Percentiles rank a stretch among this genome's conserved stretches.
Evolutionary conservation across 2,329 filamentous ascomycete species (phyloP).

Genomic region (Botrytis cinerea): DNA sequence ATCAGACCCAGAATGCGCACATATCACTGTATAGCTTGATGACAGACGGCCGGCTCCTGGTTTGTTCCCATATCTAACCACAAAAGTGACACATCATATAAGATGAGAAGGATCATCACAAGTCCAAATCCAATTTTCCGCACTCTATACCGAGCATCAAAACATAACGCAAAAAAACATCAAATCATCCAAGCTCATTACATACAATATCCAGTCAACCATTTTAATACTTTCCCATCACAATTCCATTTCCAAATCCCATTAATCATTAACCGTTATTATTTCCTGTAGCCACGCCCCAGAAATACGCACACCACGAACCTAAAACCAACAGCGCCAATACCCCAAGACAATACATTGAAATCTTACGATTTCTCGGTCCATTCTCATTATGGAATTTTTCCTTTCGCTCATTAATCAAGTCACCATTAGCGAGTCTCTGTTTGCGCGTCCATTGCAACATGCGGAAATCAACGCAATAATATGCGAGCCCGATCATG

Average conservation of each 20-base stretch:
- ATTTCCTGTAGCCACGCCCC: conserved; percentile 16
- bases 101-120: not conserved
- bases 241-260: not conserved
- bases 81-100: not conserved
- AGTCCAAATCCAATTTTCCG: not conserved
- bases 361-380: not conserved
- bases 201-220: not conserved
- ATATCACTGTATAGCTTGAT: not conserved
- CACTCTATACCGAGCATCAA: not conserved
- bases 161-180: not conserved
- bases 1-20: too few relatives aligned
- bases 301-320: conserved; percentile 18
- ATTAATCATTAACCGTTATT: not conserved
- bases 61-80: not conserved
- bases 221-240: not conserved
- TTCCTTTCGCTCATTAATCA: conserved; percentile 12
- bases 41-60: not conserved
- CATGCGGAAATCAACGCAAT: conserved; percentile 7
- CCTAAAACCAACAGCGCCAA: not conserved
- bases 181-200: not conserved
- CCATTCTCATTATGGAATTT: conserved; percentile 14
- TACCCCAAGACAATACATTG: not conserved
- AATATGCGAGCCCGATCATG: conserved; percentile 1
- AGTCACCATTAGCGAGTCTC: not conserved
- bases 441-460: conserved; percentile 21